phyloP scores from a whole-genome alignment of 2,329 filamentous ascomycete genomes.

The Sordariomycetes sp. region DNA sequence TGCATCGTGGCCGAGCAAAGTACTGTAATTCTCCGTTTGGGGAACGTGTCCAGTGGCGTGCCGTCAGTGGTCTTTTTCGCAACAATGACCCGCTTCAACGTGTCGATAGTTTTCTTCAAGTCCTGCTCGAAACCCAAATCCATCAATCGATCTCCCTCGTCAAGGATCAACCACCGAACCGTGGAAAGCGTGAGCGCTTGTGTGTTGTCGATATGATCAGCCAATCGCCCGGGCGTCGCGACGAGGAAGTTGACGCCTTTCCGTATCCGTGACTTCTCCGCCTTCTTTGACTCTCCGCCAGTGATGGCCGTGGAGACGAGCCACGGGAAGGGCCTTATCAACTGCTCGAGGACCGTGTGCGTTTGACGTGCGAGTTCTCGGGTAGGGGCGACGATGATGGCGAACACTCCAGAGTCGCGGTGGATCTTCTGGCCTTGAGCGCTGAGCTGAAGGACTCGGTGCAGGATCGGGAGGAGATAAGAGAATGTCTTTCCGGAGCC shows the following conservation, averaged over 20 bases:
- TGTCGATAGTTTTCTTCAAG: constrained; percentile 75
- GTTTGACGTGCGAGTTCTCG: constrained; percentile 94
- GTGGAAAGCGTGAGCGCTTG: constrained; percentile 80
- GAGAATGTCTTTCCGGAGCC: constrained; percentile 95
- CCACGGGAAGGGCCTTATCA: constrained; percentile 87
- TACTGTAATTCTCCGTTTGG: constrained; percentile 72
- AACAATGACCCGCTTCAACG: constrained; percentile 58
- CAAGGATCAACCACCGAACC: constrained; percentile 87
- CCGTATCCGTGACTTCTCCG: constrained; percentile 85
- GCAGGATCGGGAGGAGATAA: constrained; percentile 88
- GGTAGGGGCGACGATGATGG: constrained; percentile 87
- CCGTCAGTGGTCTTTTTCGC: constrained; percentile 51
- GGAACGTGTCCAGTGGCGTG: constrained; percentile 52
- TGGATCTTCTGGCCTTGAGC: constrained; percentile 52
- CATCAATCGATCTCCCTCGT: constrained; percentile 97
- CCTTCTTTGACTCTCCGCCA: constrained; percentile 60
- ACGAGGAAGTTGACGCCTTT: constrained; percentile 96
- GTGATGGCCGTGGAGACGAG: constrained; percentile 82
- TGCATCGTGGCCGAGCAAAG: constrained; percentile 97
- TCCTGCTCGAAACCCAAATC: constrained; percentile 96
- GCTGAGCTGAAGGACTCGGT: constrained; percentile 75
- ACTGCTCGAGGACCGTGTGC: constrained; percentile 70
- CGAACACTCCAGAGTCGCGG: constrained; percentile 83
- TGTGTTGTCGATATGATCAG: constrained; percentile 88
- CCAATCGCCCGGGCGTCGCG: constrained; percentile 83